phyloP scores from a whole-genome alignment of 192 early-diverging fungal genomes.

The Oehlia diaphana region DNA sequence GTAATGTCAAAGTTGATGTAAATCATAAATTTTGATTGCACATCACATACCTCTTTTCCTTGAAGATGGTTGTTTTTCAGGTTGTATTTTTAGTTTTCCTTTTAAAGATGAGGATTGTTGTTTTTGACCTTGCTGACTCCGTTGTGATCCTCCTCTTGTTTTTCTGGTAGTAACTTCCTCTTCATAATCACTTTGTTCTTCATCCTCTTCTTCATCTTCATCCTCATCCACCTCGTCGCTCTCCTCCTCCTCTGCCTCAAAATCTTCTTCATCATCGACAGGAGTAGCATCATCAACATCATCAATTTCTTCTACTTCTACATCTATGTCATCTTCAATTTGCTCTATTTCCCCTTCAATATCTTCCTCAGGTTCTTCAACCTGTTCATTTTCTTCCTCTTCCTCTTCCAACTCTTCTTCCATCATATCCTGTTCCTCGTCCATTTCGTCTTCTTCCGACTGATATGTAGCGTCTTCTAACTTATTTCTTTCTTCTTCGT shows the following conservation, averaged over 20 bases:
- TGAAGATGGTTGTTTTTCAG: neutral
- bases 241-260: constrained; percentile 28
- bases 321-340: constrained; percentile 28
- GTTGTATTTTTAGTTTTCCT: neutral
- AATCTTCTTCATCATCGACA: constrained; percentile 30
- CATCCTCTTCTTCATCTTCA: constrained; percentile 32
- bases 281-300: constrained; percentile 31
- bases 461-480: constrained; percentile 27
- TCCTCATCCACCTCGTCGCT: constrained; percentile 38
- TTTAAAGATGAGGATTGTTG: constrained; percentile 1
- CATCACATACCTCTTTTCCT: constrained; percentile 16
- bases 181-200: constrained; percentile 24
- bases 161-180: constrained; percentile 7
- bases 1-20: neutral
- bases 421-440: constrained; percentile 36
- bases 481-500: neutral
- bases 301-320: constrained; percentile 26
- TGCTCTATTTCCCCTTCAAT: constrained; percentile 35
- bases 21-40: constrained; percentile 2
- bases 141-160: constrained; percentile 29
- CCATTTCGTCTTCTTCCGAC: constrained; percentile 30
- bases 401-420: constrained; percentile 38
- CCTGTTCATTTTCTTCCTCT: constrained; percentile 29
- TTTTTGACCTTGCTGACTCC: neutral
- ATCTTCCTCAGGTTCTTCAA: constrained; percentile 22